Evolutionary conservation across 805 yeast species (phyloP), one percentile per base, ranked within the genome.

Genomic region (Schizosaccharomyces lindneri): DNA sequence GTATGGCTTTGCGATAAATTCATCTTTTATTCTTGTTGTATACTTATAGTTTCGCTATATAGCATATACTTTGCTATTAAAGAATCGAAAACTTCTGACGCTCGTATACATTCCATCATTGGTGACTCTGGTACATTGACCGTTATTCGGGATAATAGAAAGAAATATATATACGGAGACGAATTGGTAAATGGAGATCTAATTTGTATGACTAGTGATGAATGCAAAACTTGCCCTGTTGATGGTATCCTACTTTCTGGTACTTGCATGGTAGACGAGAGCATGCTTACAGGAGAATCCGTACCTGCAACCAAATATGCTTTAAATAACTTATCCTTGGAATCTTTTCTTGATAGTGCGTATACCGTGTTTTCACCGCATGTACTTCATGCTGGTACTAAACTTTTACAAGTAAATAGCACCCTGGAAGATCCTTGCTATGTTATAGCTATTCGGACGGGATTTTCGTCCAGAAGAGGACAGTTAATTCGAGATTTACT

Each of bases 281-380:
- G 97, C 5, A 93, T 93, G 95, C 76, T 93, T 24, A 93, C 99
- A 0, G 99, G 99, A 46, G 99, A 93, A 70, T 87, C 96, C 61
- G 97, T 93, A 1, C 98, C 99, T 0, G 95, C 94, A 1, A 80
- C 95, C 0, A 93, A 93, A 70, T 64, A 75, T 13, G 78, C 85
- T 1, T 87, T 93, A 1, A 76, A 82, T 0, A 78, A 87, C 43
- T 65, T 46, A 41, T 41, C 61, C 46, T 31, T 62, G 59, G 27
- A 57, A 24, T 19, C 29, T 13, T 57, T n/a, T 13, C 9, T 21
- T 11, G 17, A 6, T 9, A 48, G 46, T 6, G 61, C 59, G 55
- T 55, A 67, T 62, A 60, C 60, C 61, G 73, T 82, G 2, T 74
- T 89, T 61, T 80, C 94, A 1, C 82, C 79, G 66, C 85, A 93